phyloP scores from a whole-genome alignment of 176 grass and related monocot genomes.

The Poa annua region DNA sequence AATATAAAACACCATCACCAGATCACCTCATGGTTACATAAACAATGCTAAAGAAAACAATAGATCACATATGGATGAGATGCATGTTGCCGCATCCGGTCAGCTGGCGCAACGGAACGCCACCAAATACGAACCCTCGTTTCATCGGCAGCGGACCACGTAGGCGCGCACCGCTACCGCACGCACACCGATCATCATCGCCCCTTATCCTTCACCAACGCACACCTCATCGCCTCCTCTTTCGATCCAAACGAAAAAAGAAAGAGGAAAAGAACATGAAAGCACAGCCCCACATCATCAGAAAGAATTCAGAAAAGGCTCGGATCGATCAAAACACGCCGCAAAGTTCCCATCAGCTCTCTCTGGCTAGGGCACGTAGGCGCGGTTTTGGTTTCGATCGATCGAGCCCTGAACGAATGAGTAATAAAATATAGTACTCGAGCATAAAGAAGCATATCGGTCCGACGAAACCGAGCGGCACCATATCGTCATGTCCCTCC shows the following conservation, averaged over 20 bases:
- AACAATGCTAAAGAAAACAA: too few species aligned
- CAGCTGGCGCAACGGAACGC: conserved; percentile 22
- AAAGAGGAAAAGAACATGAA: too few species aligned
- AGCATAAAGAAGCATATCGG: conserved; percentile 41
- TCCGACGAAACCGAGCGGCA: conserved; percentile 37
- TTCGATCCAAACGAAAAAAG: neutral
- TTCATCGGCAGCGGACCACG: neutral
- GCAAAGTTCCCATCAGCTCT: neutral
- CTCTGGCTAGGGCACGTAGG: neutral
- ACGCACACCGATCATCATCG: conserved; percentile 40
- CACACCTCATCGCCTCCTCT: neutral
- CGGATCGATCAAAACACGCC: neutral
- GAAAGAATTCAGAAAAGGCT: neutral
- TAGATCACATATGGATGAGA: neutral
- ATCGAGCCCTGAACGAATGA: neutral
- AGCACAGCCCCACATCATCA: neutral
- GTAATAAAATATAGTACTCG: too few species aligned
- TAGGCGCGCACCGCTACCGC: conserved; percentile 18
- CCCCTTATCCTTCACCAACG: conserved; percentile 48
- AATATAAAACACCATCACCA: neutral
- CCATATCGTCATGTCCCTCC: conserved; percentile 50
- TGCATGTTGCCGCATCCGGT: conserved; percentile 11
- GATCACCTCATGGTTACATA: too few species aligned
- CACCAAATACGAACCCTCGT: neutral
- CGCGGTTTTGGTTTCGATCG: neutral